These are phyloP conservation scores for Ichthyophthirius multifiliis DNA, from an alignment of 169 alveolate species.

Conservation along the genomic window DNA sequence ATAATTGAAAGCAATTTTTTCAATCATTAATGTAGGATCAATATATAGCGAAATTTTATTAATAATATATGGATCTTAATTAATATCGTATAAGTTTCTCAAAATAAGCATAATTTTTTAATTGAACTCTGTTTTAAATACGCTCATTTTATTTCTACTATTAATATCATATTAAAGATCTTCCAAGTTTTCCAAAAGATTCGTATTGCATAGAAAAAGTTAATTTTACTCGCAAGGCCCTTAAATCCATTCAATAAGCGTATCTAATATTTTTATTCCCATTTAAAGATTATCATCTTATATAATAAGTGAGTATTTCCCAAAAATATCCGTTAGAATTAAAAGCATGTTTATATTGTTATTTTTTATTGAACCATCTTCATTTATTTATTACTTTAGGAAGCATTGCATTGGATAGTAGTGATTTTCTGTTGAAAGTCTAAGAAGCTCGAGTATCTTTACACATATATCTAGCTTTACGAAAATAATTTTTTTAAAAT, in stretches of 20 bases:
- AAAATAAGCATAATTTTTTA: not conserved
- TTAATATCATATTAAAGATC: not conserved
- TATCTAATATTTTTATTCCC: not conserved
- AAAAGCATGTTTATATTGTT: not conserved
- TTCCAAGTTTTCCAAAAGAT: not conserved
- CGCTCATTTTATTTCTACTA: not conserved
- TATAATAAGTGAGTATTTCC: not conserved
- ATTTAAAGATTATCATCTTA: not conserved
- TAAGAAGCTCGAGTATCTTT: not conserved
- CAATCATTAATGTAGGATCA: not conserved
- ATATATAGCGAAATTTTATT: not conserved
- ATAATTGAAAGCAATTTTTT: not conserved
- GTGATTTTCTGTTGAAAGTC: constrained; percentile 4
- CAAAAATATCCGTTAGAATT: not conserved
- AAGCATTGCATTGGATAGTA: constrained; percentile 11
- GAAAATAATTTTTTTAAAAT: not conserved
- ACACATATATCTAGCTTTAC: not conserved
- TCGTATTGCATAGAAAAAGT: not conserved
- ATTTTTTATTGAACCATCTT: not conserved
- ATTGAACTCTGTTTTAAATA: not conserved
- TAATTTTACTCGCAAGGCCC: constrained; percentile 2
- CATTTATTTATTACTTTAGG: constrained; percentile 2
- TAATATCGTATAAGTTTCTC: not conserved
- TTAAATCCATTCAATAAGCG: not conserved
- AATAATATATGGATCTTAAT: not conserved